Evolutionary conservation across 108 stramenopile genomes (phyloP).

Genomic region (Conticribra guillardii): DNA sequence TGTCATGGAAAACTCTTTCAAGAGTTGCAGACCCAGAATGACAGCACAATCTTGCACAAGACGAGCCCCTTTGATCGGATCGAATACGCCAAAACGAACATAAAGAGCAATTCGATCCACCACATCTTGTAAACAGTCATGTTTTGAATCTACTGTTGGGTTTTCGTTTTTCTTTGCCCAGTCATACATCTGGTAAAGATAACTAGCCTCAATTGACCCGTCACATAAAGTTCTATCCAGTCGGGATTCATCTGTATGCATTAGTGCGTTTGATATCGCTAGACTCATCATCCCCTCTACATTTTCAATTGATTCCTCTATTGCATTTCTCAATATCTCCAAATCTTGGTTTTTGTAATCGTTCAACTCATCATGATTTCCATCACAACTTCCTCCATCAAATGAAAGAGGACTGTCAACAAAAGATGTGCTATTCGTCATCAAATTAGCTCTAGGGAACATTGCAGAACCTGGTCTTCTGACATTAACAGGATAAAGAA

Average conservation of each 20-base stretch:
- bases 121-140: slow-evolving; percentile 75
- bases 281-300: slow-evolving; percentile 86
- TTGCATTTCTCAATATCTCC: slow-evolving; percentile 68
- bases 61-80: slow-evolving; percentile 71
- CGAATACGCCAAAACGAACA: slow-evolving; percentile 57
- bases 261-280: slow-evolving; percentile 73
- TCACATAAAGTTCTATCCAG: slow-evolving; percentile 11
- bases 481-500: not conserved
- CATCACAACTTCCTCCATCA: slow-evolving; percentile 21
- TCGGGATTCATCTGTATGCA: slow-evolving; percentile 55
- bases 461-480: slow-evolving; percentile 2
- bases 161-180: slow-evolving; percentile 79
- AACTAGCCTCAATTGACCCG: slow-evolving; percentile 67
- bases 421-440: slow-evolving; percentile 12
- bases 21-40: slow-evolving; percentile 72
- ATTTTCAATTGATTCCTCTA: slow-evolving; percentile 64
- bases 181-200: slow-evolving; percentile 69
- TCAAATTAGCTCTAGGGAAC: slow-evolving; percentile 2
- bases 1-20: slow-evolving; percentile 61
- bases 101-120: slow-evolving; percentile 74
- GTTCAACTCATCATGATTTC: slow-evolving; percentile 73
- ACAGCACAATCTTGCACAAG: slow-evolving; percentile 80
- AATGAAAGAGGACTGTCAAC: slow-evolving; percentile 48
- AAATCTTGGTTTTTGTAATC: slow-evolving; percentile 82
- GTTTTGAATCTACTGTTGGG: slow-evolving; percentile 51